These are phyloP conservation scores for Cercospora sp. DNA, from an alignment of 2,329 filamentous ascomycete species.

Conservation along the genomic window DNA sequence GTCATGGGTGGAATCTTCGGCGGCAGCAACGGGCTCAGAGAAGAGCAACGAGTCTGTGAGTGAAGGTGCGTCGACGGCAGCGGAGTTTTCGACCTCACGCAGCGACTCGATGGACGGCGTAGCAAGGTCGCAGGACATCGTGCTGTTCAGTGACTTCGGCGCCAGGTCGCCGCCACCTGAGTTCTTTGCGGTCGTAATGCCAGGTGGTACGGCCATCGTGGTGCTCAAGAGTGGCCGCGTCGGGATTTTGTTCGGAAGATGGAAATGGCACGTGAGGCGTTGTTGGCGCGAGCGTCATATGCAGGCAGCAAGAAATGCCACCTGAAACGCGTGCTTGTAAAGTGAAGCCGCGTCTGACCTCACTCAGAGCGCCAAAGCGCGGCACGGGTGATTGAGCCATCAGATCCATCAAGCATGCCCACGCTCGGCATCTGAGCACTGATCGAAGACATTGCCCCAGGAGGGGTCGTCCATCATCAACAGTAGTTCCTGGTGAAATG, in stretches of 20 bases:
- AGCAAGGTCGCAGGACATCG: background rate
- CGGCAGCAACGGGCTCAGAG: background rate
- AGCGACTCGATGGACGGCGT: background rate
- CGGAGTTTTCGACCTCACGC: background rate
- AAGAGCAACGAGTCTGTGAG: background rate
- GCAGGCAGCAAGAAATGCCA: background rate
- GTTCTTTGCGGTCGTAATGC: background rate
- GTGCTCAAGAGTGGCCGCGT: background rate
- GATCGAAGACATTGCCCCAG: too few relatives aligned
- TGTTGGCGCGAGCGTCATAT: too few relatives aligned
- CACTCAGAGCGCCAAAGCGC: too few relatives aligned
- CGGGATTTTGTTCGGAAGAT: background rate
- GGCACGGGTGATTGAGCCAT: too few relatives aligned
- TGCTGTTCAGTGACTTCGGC: background rate
- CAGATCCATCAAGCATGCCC: too few relatives aligned
- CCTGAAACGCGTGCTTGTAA: background rate
- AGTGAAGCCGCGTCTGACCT: background rate
- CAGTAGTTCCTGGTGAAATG: too few relatives aligned
- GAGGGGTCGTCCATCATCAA: too few relatives aligned
- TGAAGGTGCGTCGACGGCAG: background rate
- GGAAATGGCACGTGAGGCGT: too few relatives aligned
- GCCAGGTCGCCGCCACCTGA: background rate
- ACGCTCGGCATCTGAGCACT: too few relatives aligned
- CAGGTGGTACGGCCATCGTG: background rate
- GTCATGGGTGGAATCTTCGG: background rate